phyloP scores from a whole-genome alignment of 345 rosid genomes.

The Lumnitzera racemosa region DNA sequence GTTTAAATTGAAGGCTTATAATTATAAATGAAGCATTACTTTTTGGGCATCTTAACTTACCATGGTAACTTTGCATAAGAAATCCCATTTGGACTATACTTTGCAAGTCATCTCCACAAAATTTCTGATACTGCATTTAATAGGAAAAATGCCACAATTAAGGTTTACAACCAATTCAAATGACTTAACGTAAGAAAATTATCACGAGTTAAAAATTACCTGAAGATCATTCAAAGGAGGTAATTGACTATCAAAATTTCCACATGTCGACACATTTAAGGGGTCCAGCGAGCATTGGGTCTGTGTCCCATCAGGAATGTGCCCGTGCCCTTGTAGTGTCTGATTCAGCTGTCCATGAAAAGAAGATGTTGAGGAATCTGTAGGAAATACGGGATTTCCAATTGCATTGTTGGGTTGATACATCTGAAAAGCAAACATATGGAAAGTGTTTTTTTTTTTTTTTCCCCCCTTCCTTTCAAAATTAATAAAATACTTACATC shows the following conservation, averaged over 20 bases:
- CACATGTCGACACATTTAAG: slow-evolving; percentile 22
- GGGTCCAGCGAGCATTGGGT: slow-evolving; percentile 34
- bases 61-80: slow-evolving; percentile 21
- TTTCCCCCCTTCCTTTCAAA: background rate
- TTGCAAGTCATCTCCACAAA: slow-evolving; percentile 68
- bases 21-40: background rate
- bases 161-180: background rate
- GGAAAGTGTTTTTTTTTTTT: too few relatives aligned
- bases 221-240: slow-evolving; percentile 36
- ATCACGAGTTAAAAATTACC: slow-evolving; percentile 23
- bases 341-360: slow-evolving; percentile 30
- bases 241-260: slow-evolving; percentile 37
- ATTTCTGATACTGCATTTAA: slow-evolving; percentile 35
- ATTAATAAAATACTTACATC: slow-evolving; percentile 21
- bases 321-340: slow-evolving; percentile 23
- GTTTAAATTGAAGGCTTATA: background rate
- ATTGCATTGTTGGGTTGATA: slow-evolving; percentile 18
- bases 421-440: slow-evolving; percentile 9
- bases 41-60: slow-evolving; percentile 16
- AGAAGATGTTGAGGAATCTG: slow-evolving; percentile 27
- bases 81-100: slow-evolving; percentile 70
- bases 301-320: slow-evolving; percentile 27
- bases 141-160: background rate
- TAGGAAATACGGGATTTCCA: slow-evolving; percentile 17
- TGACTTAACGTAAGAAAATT: slow-evolving; percentile 22